These are phyloP conservation scores for Flaveria floridana DNA, from an alignment of 140 eudicot species.

Conservation along the genomic window DNA sequence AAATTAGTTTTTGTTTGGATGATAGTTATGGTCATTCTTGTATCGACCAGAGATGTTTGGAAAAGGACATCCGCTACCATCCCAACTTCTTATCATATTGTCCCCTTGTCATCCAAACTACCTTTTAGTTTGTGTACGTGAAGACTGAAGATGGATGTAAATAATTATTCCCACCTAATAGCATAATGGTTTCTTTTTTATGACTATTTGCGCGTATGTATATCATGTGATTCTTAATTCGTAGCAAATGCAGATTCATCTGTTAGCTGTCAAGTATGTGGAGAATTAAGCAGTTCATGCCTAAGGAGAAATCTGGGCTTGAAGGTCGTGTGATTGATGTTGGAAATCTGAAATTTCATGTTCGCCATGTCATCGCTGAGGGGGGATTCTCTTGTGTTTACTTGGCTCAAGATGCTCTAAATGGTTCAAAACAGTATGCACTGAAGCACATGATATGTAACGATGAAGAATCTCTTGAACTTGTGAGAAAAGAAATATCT, in stretches of 20 bases:
- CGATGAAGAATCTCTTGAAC: conserved; percentile 83
- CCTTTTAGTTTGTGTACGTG: neutral
- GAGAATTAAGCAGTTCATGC: conserved; percentile 84
- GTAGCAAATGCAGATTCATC: conserved; percentile 27
- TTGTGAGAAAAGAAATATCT: conserved; percentile 78
- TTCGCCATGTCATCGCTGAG: conserved; percentile 86
- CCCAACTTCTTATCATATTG: neutral
- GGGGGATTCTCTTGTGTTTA: conserved; percentile 60
- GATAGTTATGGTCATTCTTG: neutral
- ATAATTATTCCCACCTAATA: neutral
- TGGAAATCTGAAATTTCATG: conserved; percentile 81
- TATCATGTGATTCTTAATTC: neutral
- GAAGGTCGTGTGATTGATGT: conserved; percentile 92
- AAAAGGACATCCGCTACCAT: neutral
- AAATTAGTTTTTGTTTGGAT: neutral
- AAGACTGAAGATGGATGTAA: neutral
- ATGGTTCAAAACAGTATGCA: conserved; percentile 92
- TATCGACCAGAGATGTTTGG: neutral
- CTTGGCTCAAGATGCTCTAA: conserved; percentile 71
- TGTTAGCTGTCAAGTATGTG: conserved; percentile 54
- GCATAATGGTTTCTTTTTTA: neutral
- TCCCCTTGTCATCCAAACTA: neutral
- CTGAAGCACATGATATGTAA: conserved; percentile 90
- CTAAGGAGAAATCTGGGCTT: conserved; percentile 86
- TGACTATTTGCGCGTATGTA: neutral